Base-by-base conservation (phyloP, 495 filamentous ascomycete species). In the Penicillium soppii region DNA sequence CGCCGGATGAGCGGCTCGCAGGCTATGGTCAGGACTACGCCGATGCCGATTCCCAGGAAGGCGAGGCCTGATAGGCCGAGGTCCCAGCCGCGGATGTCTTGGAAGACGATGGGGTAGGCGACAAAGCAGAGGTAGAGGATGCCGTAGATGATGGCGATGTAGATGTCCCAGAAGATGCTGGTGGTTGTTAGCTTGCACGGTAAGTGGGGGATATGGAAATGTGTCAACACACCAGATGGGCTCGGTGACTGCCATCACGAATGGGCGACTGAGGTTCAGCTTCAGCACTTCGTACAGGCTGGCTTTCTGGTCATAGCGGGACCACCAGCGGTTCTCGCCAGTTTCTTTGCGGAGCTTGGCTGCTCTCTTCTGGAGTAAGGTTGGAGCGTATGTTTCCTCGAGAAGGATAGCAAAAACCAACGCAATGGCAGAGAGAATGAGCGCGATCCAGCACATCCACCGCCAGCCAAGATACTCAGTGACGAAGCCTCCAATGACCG, bases 61-160 rank as follows among this genome's bases (percentile, higher is more conserved):
- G 87, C 74, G 2, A 94, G 82, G 1, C 90, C 90, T 0, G 83
- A 80, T 15, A 87, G 55, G 15, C 85, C 82, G 2, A 81, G 68
- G 4, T 72, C 72, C 90, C 90, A 95, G 47, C 84, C 84, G 12
- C 90, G 85, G 45, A 89, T 71, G 3, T 83, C 68, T 13, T 74
- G 69, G 68, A 92, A 94, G 47, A 94, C 83, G 30, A 92, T 83
- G 1, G 90, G 90, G 57, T 84, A 86, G 13, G 89, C 87, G 15
- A 90, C 81, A 69, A 95, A 95, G 69, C 90, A 91, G 27, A 95
- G 79, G 63, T 95, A 95, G 0, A 95, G 75, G 43, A 91, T 89
- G 13, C 79, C 84, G 63, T 82, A 82, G 27, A 82, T 67, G 39
- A 89, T 67, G 17, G 82, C 81, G 47, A 88, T 81, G 54, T 88